Base-by-base conservation (phyloP, 140 eudicot genomes). In the Oenanthe javanica region DNA sequence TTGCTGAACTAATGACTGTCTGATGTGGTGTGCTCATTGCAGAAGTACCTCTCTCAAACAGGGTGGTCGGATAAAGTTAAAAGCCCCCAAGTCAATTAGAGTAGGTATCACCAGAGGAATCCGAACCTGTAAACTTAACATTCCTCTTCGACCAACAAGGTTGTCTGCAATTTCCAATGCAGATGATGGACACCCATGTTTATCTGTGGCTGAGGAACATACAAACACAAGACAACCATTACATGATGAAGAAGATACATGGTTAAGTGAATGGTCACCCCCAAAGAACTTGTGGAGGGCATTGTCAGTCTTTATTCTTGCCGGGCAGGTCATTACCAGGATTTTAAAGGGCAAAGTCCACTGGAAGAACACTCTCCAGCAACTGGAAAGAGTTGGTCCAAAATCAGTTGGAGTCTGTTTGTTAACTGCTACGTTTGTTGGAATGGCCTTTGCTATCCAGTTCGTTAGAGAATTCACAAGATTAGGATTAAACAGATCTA, bases 361-460 rank as follows among this genome's bases (percentile, higher is more conserved):
- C 89, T 92, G 97, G 97, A 89, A 75, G 76, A 95, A 95, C 88
- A 92, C 99, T 25, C 92, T 95, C 73, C 99, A 95, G 85, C 99
- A 95, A 73, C 91, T 95, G 21, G 96, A 92, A 82, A 82, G 99
- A 67, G 97, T 90, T 8, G 99, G 99, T 27, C 99, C 99, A 46
- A 92, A 84, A 79, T 95, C 99, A 21, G 93, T 95, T 21, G 99
- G 99, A 38, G 99, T 95, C 50, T 92, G 99, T 70, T 88, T 95
- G 31, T 78, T 95, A 76, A 95, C 99, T 49, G 83, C 99, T 11
- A 93, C 99, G 5, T 95, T 95, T 49, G 96, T 95, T 10, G 99
- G 97, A 79, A 95, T 95, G 97, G 99, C 99, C 46, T 95, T 95
- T 82, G 87, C 97, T 6, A 95, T 95, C 79, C 99, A 95, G 43